Evolutionary conservation across 768 basidiomycete genomes (phyloP).

Genomic region (Lentinula detonsa): DNA sequence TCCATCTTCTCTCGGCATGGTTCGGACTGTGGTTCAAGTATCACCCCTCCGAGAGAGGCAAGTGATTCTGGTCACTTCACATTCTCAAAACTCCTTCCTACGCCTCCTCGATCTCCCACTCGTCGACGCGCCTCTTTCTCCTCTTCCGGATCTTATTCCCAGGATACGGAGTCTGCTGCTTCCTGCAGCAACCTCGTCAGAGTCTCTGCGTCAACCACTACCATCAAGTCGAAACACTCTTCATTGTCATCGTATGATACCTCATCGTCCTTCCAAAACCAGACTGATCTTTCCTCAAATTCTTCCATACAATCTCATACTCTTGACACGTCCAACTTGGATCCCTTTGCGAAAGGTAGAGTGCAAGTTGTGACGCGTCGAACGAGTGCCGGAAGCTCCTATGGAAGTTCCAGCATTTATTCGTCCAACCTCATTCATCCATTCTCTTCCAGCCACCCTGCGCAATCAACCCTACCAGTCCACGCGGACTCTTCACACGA

Average conservation of each 20-base stretch:
- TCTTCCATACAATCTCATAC: background rate
- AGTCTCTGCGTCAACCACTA: background rate
- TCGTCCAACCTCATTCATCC: background rate
- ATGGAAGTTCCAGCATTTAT: background rate
- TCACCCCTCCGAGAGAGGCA: background rate
- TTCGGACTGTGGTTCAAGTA: conserved; percentile 3
- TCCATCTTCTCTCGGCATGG: conserved; percentile 3
- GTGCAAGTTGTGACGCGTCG: conserved; percentile 2
- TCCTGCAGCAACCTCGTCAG: background rate
- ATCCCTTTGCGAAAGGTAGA: conserved; percentile 4
- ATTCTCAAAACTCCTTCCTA: background rate
- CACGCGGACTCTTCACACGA: background rate
- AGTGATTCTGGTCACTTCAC: background rate
- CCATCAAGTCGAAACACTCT: background rate
- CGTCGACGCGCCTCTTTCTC: background rate
- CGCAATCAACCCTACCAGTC: background rate
- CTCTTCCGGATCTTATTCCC: background rate
- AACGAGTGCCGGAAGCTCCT: background rate
- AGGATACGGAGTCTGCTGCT: background rate
- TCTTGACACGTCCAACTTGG: background rate
- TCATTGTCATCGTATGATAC: background rate
- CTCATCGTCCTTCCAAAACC: background rate
- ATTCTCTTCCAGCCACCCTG: background rate
- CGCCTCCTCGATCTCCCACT: background rate
- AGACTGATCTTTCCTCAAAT: background rate